Conservation (phyloP, 192 early-diverging fungal species). For the Linnemannia exigua region DNA sequence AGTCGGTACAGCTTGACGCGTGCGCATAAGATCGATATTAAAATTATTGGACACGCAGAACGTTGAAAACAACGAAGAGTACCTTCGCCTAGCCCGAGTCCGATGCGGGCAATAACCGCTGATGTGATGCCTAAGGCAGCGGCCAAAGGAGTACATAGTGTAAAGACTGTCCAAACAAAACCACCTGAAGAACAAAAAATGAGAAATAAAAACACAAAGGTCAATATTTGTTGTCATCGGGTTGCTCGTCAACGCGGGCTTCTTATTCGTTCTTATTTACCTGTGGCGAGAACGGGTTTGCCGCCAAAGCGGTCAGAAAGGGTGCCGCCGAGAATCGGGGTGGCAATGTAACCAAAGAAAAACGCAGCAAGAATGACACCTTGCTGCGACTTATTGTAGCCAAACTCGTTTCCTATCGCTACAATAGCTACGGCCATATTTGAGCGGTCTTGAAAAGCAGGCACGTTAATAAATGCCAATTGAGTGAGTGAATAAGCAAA, state of each 20-base stretch:
- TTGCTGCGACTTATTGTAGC: slow-evolving; percentile 38
- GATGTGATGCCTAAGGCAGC: slow-evolving; percentile 22
- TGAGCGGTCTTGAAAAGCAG: slow-evolving; percentile 60
- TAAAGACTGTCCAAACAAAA: slow-evolving; percentile 43
- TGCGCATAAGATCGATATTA: no score
- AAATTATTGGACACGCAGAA: no score
- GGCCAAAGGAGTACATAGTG: slow-evolving; percentile 39
- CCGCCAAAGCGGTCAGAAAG: slow-evolving; percentile 57
- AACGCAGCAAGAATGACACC: slow-evolving; percentile 52
- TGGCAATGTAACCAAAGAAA: slow-evolving; percentile 55
- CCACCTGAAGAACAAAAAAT: slow-evolving; percentile 35
- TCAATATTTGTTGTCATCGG: not conserved
- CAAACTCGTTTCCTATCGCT: slow-evolving; percentile 49
- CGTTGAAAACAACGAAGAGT: not conserved
- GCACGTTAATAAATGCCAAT: not conserved
- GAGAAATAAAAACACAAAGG: not conserved
- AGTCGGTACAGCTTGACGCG: no score
- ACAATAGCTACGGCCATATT: slow-evolving; percentile 60
- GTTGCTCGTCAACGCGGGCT: no score
- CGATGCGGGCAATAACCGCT: slow-evolving; percentile 40
- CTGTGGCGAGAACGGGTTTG: slow-evolving; percentile 46
- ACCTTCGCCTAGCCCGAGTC: slow-evolving; percentile 57
- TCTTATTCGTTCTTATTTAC: slow-evolving; percentile 17
- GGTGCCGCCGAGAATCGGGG: slow-evolving; percentile 53
- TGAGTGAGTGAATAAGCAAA: no score